Base-by-base conservation (phyloP, 371 early-diverging fungal species). In the Smittium mucronatum region DNA sequence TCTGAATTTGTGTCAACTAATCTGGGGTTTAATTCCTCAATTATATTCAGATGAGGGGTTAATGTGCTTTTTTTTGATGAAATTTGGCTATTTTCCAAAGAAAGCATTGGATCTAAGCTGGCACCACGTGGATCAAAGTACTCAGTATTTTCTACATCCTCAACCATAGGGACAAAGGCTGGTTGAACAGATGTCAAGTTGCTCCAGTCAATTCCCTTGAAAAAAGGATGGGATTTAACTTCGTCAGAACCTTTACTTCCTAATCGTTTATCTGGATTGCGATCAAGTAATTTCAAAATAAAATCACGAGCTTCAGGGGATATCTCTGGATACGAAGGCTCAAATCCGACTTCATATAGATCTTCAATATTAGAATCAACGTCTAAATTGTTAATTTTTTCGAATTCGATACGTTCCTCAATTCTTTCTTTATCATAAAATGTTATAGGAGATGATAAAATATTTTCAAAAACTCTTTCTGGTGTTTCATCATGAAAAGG, bases 401-500 rank as follows among this genome's bases (percentile, higher is more conserved):
- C 91, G 82, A 93, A 93, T 2, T 93, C 93, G 64, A 87, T 82
- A 2, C 8, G 68, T 60, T 57, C 59, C 61, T 68, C 34, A 33
- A 63, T 34, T 60, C 77, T 76, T n/a, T 79, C 79, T 87, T 94
- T 68, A 80, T 88, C 74, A 70, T 80, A 66, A 82, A 81, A 58
- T 76, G 76, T 79, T 15, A 77, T 69, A 16, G 70, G 63, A 0
- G 92, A 88, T 1, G 88, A 87, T 33, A 95, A 77, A 70, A 98
- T 98, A 77, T 92, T 93, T 82, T 93, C 93, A 75, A 97, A 98
- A 34, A 98, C 86, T 31, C 85, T 86, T 64, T 88, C 86, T 0
- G 89, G 87, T 69, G 94, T 92, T 57, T 95, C 94, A 76, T 93
- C 98, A 81, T 90, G 92, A 83, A 98, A 98, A 11, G 98, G 98